A percentile compares a stretch with the other conserved stretches of the same genome.
Evolutionary conservation across 2,329 filamentous ascomycete species (phyloP).

Genomic region (Pyrenophora tritici-repentis): DNA sequence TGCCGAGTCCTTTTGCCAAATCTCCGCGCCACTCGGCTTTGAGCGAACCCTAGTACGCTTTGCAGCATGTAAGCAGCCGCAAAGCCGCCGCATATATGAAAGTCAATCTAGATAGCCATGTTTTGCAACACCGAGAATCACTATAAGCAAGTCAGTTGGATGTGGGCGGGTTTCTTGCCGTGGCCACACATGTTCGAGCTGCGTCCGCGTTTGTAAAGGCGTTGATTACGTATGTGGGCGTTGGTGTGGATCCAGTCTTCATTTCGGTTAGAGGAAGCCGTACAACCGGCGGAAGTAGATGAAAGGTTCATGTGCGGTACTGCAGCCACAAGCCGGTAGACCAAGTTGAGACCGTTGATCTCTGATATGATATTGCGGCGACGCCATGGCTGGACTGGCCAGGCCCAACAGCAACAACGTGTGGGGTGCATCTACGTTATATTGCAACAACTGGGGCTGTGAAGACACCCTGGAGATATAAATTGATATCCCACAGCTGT

Average conservation of each 20-base stretch:
- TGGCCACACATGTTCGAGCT: too few relatives aligned
- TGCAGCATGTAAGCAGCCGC: conserved; percentile 4
- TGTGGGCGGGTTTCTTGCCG: neutral
- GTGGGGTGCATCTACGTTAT: neutral
- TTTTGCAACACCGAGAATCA: neutral
- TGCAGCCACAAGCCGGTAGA: too few relatives aligned
- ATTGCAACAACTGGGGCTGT: too few relatives aligned
- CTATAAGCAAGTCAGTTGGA: neutral
- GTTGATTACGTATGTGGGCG: conserved; percentile 1
- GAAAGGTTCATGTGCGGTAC: neutral
- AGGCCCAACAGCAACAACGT: neutral
- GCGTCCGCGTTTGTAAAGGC: neutral
- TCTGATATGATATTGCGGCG: too few relatives aligned
- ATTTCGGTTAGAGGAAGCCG: conserved; percentile 3
- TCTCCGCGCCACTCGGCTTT: neutral
- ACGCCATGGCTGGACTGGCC: too few relatives aligned
- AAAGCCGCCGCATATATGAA: conserved; percentile 13
- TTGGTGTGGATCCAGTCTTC: neutral
- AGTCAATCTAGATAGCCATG: neutral
- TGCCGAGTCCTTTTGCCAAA: neutral
- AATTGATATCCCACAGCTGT: neutral
- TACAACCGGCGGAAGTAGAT: conserved; percentile 10
- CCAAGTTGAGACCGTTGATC: too few relatives aligned
- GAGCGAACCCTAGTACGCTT: neutral
- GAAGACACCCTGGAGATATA: conserved; percentile 1